phyloP scores from a whole-genome alignment of 805 yeast genomes.

The Nakazawaea ernobii region DNA sequence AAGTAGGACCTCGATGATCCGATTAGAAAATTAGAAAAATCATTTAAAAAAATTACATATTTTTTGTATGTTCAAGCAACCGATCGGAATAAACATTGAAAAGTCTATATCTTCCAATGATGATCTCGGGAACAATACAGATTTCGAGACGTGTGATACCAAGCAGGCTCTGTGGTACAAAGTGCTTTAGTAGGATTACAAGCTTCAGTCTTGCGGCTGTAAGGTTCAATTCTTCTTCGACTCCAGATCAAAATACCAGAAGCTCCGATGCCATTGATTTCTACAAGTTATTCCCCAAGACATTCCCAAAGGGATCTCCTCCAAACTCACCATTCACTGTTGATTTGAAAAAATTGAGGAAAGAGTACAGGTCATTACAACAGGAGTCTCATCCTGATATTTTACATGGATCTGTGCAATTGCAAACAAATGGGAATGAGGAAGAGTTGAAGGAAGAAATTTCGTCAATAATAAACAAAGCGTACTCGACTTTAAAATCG shows the following conservation, averaged over 20 bases:
- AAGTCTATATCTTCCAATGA: no score
- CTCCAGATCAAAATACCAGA: background rate
- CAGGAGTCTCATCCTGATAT: conserved; percentile 79
- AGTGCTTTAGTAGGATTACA: no score
- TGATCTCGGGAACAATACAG: no score
- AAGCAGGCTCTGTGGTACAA: no score
- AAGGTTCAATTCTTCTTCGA: background rate
- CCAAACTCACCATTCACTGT: conserved; percentile 54
- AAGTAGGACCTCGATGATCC: no score
- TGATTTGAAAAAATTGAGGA: conserved; percentile 50
- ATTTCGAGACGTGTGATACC: no score
- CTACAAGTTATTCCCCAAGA: conserved; percentile 68
- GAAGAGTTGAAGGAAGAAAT: conserved; percentile 18
- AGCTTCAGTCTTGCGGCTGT: background rate
- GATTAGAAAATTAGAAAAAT: no score
- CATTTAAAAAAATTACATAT: no score
- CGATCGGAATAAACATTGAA: no score
- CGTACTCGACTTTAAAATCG: conserved; percentile 63
- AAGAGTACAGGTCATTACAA: conserved; percentile 73
- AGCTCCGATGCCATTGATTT: conserved; percentile 24
- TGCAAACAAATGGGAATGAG: conserved; percentile 19
- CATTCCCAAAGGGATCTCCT: conserved; percentile 64
- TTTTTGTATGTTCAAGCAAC: no score
- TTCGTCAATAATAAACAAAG: conserved; percentile 64
- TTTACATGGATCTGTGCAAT: conserved; percentile 20